Percentiles rank a stretch among this genome's conserved stretches.
These are phyloP conservation scores for Aspergillus calidoustus DNA, from an alignment of 2,329 filamentous ascomycete genomes.

Conservation along the genomic window DNA sequence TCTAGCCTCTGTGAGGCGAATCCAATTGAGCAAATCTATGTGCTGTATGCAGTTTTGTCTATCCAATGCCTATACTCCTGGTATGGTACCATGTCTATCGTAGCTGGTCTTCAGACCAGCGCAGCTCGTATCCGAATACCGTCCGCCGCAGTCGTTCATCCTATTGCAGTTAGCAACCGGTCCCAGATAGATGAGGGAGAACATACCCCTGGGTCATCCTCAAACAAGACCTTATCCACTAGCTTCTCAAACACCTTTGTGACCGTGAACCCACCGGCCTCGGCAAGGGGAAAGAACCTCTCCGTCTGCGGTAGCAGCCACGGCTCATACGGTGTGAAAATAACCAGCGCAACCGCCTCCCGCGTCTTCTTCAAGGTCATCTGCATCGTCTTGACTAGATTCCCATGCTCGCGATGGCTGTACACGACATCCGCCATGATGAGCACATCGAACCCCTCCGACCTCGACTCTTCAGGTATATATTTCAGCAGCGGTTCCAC, in stretches of 20 bases:
- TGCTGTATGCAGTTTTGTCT: neutral
- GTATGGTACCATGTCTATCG: constrained; percentile 12
- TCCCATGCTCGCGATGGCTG: constrained; percentile 83
- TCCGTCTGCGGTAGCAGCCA: constrained; percentile 87
- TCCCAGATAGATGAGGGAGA: too few species aligned
- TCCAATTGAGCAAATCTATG: neutral
- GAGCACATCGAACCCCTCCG: constrained; percentile 71
- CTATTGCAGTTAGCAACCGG: constrained; percentile 38
- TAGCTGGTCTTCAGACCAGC: constrained; percentile 59
- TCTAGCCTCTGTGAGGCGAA: neutral
- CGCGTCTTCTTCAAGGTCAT: constrained; percentile 63
- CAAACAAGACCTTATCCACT: constrained; percentile 87
- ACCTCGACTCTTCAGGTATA: constrained; percentile 49
- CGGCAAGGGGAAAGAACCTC: constrained; percentile 80
- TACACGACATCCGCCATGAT: constrained; percentile 90
- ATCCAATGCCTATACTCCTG: constrained; percentile 1
- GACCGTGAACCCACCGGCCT: constrained; percentile 72
- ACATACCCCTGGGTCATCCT: constrained; percentile 77
- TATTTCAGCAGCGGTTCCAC: constrained; percentile 62
- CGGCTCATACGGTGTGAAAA: constrained; percentile 92
- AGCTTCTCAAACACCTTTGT: constrained; percentile 79
- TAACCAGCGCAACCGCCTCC: constrained; percentile 74
- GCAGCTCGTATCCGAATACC: constrained; percentile 76
- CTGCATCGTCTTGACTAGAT: constrained; percentile 73
- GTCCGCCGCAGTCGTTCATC: constrained; percentile 81